phyloP scores from a whole-genome alignment of 108 stramenopile genomes.

The Seminavis robusta region DNA sequence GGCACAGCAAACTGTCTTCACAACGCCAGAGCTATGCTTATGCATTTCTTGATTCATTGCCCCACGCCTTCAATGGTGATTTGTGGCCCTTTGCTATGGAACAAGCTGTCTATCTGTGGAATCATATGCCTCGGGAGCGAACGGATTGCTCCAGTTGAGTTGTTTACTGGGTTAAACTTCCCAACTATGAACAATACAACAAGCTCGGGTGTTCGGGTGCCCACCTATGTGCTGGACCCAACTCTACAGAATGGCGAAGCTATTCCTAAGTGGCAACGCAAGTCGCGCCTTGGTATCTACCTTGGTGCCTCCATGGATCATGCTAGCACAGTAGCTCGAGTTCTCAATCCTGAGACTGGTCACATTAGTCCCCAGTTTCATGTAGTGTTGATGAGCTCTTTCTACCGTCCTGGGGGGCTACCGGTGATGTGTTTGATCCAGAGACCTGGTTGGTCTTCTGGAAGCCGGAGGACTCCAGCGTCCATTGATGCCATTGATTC shows the following conservation, averaged over 20 bases:
- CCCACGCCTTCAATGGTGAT: conserved; percentile 5
- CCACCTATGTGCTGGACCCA: conserved; percentile 14
- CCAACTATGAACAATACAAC: no score
- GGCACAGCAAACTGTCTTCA: conserved; percentile 13
- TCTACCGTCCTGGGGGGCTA: no score
- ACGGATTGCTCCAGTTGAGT: neutral
- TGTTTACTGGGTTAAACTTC: no score
- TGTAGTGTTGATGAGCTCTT: conserved; percentile 37
- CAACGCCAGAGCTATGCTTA: conserved; percentile 28
- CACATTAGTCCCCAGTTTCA: conserved; percentile 41
- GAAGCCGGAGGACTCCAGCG: no score
- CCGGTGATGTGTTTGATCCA: no score
- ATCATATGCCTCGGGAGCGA: conserved; percentile 20
- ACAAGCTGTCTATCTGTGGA: conserved; percentile 34
- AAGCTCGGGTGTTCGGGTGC: conserved; percentile 35
- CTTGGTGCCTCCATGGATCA: conserved; percentile 32
- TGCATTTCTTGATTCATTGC: conserved; percentile 32
- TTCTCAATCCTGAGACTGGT: conserved; percentile 35
- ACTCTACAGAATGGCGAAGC: conserved; percentile 49
- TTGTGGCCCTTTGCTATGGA: conserved; percentile 50
- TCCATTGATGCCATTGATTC: no score
- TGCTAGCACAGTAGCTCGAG: conserved; percentile 25
- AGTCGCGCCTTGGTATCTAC: conserved; percentile 28
- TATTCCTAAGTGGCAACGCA: conserved; percentile 42
- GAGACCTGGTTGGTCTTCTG: no score